phyloP scores from a whole-genome alignment of 805 yeast species.

The Lipomyces lipofer region DNA sequence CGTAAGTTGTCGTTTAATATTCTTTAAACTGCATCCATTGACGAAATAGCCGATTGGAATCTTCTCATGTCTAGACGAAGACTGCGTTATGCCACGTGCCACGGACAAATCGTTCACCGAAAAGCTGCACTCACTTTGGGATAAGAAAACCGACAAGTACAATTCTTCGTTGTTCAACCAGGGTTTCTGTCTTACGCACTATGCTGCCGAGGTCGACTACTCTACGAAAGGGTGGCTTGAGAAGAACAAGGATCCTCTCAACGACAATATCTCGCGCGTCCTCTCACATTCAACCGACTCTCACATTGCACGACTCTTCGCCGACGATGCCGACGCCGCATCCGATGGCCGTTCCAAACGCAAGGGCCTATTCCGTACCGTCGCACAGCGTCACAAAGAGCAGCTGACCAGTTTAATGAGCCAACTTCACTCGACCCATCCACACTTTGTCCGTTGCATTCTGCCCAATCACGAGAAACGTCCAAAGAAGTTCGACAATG shows the following conservation, averaged over 20 bases:
- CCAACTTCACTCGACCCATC: conserved; percentile 77
- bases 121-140: conserved; percentile 70
- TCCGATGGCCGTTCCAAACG: conserved; percentile 36
- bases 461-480: conserved; percentile 79
- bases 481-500: conserved; percentile 70
- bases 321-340: conserved; percentile 39
- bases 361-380: conserved; percentile 63
- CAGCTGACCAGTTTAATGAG: conserved; percentile 72
- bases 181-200: conserved; percentile 85
- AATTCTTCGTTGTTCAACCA: conserved; percentile 69
- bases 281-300: conserved; percentile 57
- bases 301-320: conserved; percentile 60
- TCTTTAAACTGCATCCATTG: too few species aligned
- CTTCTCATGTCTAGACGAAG: conserved; percentile 86
- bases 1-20: conserved; percentile 4
- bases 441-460: conserved; percentile 96
- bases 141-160: conserved; percentile 54
- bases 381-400: conserved; percentile 84
- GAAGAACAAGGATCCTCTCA: conserved; percentile 91
- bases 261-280: conserved; percentile 66
- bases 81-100: conserved; percentile 90
- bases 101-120: conserved; percentile 80
- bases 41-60: conserved; percentile 63
- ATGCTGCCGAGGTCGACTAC: conserved; percentile 96
- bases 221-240: conserved; percentile 89